Percentiles rank a stretch among this genome's conserved stretches.
Evolutionary conservation across 805 yeast genomes (phyloP).

Genomic region (Ogataea haglerorum): DNA sequence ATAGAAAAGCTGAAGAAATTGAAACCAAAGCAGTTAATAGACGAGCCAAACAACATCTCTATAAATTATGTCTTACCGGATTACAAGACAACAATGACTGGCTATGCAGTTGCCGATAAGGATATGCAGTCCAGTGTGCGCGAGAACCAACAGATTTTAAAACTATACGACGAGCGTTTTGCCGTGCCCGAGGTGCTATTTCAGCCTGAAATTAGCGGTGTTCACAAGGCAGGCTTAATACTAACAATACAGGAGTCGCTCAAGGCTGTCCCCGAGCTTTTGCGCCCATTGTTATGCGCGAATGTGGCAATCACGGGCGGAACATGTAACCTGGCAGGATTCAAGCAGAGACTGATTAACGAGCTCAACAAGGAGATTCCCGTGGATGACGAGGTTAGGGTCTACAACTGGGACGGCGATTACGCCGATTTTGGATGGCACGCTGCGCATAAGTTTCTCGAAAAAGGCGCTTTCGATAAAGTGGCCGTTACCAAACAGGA

Average conservation of each 20-base stretch:
- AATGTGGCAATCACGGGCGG: constrained; percentile 87
- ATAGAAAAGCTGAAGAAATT: constrained; percentile 25
- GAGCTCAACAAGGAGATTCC: constrained; percentile 70
- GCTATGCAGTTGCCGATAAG: constrained; percentile 40
- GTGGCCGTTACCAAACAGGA: constrained; percentile 72
- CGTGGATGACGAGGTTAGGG: constrained; percentile 61
- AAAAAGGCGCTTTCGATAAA: constrained; percentile 43
- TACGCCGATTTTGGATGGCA: constrained; percentile 48
- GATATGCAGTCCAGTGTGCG: constrained; percentile 11
- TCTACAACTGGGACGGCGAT: constrained; percentile 35
- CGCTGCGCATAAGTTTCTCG: constrained; percentile 49
- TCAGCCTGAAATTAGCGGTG: constrained; percentile 77
- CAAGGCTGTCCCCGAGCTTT: constrained; percentile 64
- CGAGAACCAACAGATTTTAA: constrained; percentile 49
- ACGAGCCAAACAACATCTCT: constrained; percentile 33
- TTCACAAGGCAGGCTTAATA: constrained; percentile 75
- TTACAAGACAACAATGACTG: constrained; percentile 73
- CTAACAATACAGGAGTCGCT: constrained; percentile 68
- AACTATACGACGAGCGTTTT: constrained; percentile 80
- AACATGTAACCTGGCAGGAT: constrained; percentile 65
- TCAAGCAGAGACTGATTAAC: constrained; percentile 52
- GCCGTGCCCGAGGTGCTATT: constrained; percentile 82
- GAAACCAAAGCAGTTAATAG: constrained; percentile 15
- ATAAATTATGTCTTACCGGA: constrained; percentile 85
- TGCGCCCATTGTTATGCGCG: constrained; percentile 71